A percentile compares a stretch with the other conserved stretches of the same genome.
Conservation (phyloP, 768 basidiomycete species). For the Lyophyllum decastes region DNA sequence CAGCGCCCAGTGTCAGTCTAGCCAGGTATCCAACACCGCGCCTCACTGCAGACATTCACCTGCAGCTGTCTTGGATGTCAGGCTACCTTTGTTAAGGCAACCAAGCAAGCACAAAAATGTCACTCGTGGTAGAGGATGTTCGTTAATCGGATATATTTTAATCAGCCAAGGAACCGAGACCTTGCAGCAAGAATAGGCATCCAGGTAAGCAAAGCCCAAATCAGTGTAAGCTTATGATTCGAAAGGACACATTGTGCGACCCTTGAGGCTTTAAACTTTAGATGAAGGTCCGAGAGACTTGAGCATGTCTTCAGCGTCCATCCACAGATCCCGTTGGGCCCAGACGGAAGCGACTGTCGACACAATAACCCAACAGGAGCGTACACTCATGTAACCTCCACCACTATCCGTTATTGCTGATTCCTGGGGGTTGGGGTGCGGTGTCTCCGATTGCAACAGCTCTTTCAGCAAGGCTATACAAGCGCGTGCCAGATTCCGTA, state of each 20-base stretch:
- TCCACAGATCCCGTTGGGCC: constrained; percentile 83
- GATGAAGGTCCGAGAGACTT: constrained; percentile 16
- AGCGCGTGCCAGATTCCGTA: constrained; percentile 76
- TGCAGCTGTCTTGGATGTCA: not conserved
- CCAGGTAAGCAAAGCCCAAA: not conserved
- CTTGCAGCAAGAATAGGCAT: not conserved
- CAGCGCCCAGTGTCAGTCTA: not conserved
- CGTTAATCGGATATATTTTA: not conserved
- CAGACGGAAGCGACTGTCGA: constrained; percentile 65
- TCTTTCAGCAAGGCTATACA: constrained; percentile 55
- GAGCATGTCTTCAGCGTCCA: constrained; percentile 65
- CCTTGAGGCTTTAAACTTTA: not conserved
- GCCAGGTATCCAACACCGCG: not conserved
- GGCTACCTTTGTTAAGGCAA: not conserved
- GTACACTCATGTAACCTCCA: constrained; percentile 31
- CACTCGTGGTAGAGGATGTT: not conserved
- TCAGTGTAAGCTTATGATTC: not conserved
- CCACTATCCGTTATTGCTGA: not conserved
- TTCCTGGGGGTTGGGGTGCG: constrained; percentile 10
- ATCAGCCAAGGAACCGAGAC: not conserved
- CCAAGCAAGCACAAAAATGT: not conserved
- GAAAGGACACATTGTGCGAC: not conserved
- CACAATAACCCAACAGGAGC: constrained; percentile 77
- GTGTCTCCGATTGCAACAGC: constrained; percentile 23
- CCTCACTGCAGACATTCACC: not conserved